Evolutionary conservation across 371 early-diverging fungal genomes (phyloP).

Genomic region (Coemansia sp.): DNA sequence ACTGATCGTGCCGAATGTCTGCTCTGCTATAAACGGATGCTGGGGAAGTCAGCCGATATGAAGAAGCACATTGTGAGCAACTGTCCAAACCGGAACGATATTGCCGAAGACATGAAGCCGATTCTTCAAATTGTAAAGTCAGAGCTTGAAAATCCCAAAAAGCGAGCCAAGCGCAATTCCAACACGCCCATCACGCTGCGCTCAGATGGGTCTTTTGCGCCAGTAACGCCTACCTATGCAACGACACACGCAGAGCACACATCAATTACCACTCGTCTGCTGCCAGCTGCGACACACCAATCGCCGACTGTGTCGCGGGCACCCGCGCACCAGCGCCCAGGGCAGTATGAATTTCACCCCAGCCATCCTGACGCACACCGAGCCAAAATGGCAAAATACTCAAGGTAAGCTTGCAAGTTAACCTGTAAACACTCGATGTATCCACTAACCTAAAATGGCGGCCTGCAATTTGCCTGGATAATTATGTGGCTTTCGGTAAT

Average conservation of each 20-base stretch:
- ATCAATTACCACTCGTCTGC: conserved; percentile 10
- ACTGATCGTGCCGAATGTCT: conserved; percentile 50
- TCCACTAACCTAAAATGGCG: neutral
- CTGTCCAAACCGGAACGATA: conserved; percentile 36
- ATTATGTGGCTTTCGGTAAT: conserved; percentile 18
- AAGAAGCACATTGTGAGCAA: conserved; percentile 46
- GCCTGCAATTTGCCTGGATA: conserved; percentile 7
- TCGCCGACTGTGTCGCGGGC: conserved; percentile 6
- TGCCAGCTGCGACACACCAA: neutral
- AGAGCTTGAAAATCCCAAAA: conserved; percentile 50
- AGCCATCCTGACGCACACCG: conserved; percentile 26
- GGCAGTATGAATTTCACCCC: conserved; percentile 23
- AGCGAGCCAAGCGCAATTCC: conserved; percentile 49
- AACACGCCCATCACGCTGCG: conserved; percentile 45
- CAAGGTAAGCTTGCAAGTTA: conserved; percentile 23
- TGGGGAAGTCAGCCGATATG: conserved; percentile 52
- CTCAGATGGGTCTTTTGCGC: conserved; percentile 41
- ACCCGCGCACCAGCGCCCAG: conserved; percentile 16
- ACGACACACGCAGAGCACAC: conserved; percentile 6
- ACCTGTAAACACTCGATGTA: neutral
- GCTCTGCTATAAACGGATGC: conserved; percentile 48
- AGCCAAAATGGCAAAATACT: conserved; percentile 31
- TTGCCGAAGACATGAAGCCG: conserved; percentile 41
- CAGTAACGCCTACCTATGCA: conserved; percentile 16
- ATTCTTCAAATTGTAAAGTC: conserved; percentile 43